Evolutionary conservation across 176 grass and related monocot genomes (phyloP).

Genomic region (Musa troglodytarum): DNA sequence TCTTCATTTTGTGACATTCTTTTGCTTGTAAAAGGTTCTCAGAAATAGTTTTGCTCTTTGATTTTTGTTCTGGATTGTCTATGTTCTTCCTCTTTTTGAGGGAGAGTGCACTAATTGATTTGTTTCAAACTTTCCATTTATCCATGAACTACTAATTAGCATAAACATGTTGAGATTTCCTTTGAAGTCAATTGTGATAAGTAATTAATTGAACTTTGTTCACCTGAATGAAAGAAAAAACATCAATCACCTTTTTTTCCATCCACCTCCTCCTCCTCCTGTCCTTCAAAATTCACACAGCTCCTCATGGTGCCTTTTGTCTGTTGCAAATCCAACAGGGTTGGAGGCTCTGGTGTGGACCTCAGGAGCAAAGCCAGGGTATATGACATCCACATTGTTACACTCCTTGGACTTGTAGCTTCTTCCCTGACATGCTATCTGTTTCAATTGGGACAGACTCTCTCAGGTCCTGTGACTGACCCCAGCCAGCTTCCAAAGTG

Average conservation of each 20-base stretch:
- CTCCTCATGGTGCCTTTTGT: background rate
- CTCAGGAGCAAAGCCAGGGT: slow-evolving; percentile 6
- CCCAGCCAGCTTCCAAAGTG: slow-evolving; percentile 77
- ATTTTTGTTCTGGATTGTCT: too few species aligned
- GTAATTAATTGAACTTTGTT: background rate
- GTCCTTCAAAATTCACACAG: background rate
- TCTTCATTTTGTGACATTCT: background rate
- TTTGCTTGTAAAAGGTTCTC: background rate
- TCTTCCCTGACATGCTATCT: background rate
- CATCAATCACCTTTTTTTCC: background rate
- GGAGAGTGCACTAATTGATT: too few species aligned
- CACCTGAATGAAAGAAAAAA: too few species aligned
- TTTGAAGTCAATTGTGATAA: background rate
- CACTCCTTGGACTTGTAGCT: background rate
- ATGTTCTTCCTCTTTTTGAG: too few species aligned
- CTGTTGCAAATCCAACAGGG: background rate
- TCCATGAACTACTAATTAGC: background rate
- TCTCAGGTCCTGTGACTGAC: slow-evolving; percentile 51
- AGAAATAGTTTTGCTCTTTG: background rate
- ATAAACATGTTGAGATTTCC: background rate
- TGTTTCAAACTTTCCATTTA: background rate
- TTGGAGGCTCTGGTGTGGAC: background rate
- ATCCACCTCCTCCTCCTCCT: background rate
- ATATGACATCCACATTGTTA: background rate
- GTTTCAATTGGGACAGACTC: slow-evolving; percentile 42